These are phyloP conservation scores for Phytophthora gonapodyides DNA, from an alignment of 352 stramenopile genomes.

Conservation along the genomic window DNA sequence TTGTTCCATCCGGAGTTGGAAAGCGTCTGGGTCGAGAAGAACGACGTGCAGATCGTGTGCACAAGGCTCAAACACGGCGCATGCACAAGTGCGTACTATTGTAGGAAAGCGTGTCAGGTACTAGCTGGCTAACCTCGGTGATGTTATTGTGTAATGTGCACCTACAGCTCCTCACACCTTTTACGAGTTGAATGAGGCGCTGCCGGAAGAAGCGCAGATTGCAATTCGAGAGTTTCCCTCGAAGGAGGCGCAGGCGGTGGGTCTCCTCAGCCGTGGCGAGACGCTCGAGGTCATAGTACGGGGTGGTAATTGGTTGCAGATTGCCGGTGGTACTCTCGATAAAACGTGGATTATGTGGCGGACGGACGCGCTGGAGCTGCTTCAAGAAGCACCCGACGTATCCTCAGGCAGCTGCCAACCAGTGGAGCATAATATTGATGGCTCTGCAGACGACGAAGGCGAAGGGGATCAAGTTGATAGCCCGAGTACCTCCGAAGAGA, in stretches of 20 bases:
- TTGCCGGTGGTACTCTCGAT: constrained; percentile 29
- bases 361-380: constrained; percentile 50
- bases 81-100: constrained; percentile 49
- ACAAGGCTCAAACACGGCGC: constrained; percentile 42
- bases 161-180: constrained; percentile 49
- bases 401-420: constrained; percentile 28
- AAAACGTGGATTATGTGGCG: constrained; percentile 77
- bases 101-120: not conserved
- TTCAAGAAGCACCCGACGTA: constrained; percentile 46
- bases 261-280: constrained; percentile 55
- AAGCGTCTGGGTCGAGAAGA: constrained; percentile 60
- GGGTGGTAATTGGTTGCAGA: constrained; percentile 59
- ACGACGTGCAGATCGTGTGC: constrained; percentile 52
- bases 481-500: not conserved
- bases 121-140: constrained; percentile 15
- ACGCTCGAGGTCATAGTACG: constrained; percentile 56
- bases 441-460: not conserved
- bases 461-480: not conserved
- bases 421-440: not conserved
- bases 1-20: constrained; percentile 54
- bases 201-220: constrained; percentile 69
- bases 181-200: constrained; percentile 55
- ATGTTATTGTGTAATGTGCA: constrained; percentile 17
- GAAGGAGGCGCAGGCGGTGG: constrained; percentile 58
- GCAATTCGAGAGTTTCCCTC: constrained; percentile 67